Conservation (phyloP, 345 rosid genomes). For the Erodium maritimum region DNA sequence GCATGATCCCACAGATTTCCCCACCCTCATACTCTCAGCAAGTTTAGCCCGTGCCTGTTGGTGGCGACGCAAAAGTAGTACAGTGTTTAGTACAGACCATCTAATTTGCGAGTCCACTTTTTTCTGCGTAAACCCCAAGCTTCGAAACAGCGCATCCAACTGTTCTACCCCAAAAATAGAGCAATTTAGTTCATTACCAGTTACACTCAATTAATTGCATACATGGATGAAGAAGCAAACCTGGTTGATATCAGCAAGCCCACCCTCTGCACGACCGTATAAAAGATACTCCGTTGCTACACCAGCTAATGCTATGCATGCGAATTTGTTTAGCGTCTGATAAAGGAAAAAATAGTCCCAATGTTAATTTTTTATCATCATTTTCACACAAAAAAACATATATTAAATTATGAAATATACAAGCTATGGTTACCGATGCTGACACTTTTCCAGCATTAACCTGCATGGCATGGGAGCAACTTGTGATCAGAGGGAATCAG, state of each 20-base stretch:
- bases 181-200: background rate
- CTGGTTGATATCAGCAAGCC: constrained; percentile 77
- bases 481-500: background rate
- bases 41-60: constrained; percentile 51
- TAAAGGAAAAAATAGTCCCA: background rate
- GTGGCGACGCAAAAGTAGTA: constrained; percentile 64
- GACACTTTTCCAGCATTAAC: constrained; percentile 71
- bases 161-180: constrained; percentile 15
- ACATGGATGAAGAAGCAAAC: constrained; percentile 15
- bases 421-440: constrained; percentile 36
- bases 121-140: constrained; percentile 83
- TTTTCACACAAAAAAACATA: background rate
- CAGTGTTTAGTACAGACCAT: constrained; percentile 75
- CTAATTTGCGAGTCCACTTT: constrained; percentile 80
- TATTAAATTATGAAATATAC: constrained; percentile 1
- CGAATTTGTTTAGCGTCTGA: constrained; percentile 78
- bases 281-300: constrained; percentile 72
- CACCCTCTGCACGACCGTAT: constrained; percentile 73
- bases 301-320: constrained; percentile 83
- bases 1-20: constrained; percentile 62
- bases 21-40: constrained; percentile 59
- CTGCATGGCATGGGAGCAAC: constrained; percentile 24
- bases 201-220: background rate
- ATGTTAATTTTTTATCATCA: no score
- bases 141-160: constrained; percentile 54